phyloP scores from a whole-genome alignment of 225 moss, liverwort and hornwort genomes.

The Bryum argenteum region DNA sequence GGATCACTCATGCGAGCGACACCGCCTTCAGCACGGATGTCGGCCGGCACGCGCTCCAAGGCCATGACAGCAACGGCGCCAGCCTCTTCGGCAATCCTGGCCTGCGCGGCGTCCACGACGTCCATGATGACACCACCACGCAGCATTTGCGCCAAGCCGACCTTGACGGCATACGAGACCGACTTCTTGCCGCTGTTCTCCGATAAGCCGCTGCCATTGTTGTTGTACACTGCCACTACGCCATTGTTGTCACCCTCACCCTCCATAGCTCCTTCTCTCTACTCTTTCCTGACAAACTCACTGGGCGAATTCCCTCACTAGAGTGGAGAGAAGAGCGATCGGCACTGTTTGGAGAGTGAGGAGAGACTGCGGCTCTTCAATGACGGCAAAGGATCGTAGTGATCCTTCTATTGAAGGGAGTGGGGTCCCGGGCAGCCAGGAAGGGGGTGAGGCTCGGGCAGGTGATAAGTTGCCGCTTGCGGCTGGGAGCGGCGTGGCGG shows the following conservation, averaged over 20 bases:
- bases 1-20: conserved; percentile 95
- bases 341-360: neutral
- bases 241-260: conserved; percentile 51
- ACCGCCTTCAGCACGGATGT: conserved; percentile 87
- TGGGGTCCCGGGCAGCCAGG: neutral
- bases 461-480: neutral
- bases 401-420: neutral
- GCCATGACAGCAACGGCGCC: conserved; percentile 96
- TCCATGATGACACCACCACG: conserved; percentile 97
- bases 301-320: neutral
- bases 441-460: neutral
- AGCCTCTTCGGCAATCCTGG: conserved; percentile 87
- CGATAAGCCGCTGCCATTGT: conserved; percentile 69
- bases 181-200: conserved; percentile 73
- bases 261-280: neutral
- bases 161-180: conserved; percentile 93
- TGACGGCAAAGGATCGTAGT: conserved; percentile 26
- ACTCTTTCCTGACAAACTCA: neutral
- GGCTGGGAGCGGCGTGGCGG: conserved; percentile 12
- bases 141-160: conserved; percentile 93
- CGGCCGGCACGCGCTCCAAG: conserved; percentile 91
- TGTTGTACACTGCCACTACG: conserved; percentile 85
- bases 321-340: neutral
- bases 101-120: conserved; percentile 83
- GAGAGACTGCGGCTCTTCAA: conserved; percentile 21